Base-by-base conservation (phyloP, 139 green algal genomes). In the Eudorina sp. region DNA sequence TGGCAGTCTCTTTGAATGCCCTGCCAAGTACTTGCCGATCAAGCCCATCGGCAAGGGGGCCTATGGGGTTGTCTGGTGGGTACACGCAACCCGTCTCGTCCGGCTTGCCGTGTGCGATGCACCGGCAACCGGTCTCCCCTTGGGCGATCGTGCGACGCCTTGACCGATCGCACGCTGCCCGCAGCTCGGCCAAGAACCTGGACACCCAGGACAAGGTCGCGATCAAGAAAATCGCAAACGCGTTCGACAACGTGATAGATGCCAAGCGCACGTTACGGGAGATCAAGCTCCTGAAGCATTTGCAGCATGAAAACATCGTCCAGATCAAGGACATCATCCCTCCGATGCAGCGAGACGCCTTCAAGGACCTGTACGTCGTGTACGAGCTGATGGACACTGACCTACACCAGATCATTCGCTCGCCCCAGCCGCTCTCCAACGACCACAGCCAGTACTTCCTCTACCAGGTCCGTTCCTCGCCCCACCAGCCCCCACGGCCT, bases 331-430 rank as follows among this genome's bases (percentile, higher is more conserved):
- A 96, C 79, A 94, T 98, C 84, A 96, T 97, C 89, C 89, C 91
- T 31, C 85, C 92, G 11, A 87, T 78, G 40, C 53, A 89, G 23
- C 70, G 80, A 13, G 69, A 80, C 11, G 21, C 69, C 16, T 96
- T 97, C 88, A 95, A 96, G 68, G 97, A 99, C 73, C 93, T 99
- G 62, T 99, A 99, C 90, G 90, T 99, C 7, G 97, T 99, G 86
- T 98, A 99, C 83, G 98, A 99, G 91, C 95, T 99, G 11, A 99
- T 99, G 98, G 98, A 99, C 93, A 99, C 98, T 38, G 98, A 99
- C 92, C 91, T 99, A 85, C 97, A 99, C 93, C 97, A 99, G 89
- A 99, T 99, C 94, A 99, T 99, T 83, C 92, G 96, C n/a, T 98
- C 96, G 23, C 92, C 94, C 8, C 98, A 99, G 93, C 86, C 93